Evolutionary conservation across 1,284 basidiomycete genomes (phyloP).

Genomic region (Heterobasidion parviporum): DNA sequence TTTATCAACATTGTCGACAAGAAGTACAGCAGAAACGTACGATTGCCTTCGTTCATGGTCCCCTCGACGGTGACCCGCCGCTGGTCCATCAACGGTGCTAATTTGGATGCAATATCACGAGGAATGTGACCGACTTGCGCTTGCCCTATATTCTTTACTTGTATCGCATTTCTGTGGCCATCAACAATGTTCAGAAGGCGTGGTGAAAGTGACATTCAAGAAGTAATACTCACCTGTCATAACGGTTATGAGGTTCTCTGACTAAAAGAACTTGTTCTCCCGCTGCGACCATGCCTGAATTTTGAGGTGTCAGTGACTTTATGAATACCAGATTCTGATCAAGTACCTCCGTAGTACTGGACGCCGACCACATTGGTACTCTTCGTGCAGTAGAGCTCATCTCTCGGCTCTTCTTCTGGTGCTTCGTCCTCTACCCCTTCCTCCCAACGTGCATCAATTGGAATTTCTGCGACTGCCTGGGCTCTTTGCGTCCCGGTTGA

Average conservation of each 20-base stretch:
- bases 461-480: slow-evolving; percentile 5
- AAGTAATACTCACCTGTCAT: slow-evolving; percentile 45
- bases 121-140: slow-evolving; percentile 78
- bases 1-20: neutral
- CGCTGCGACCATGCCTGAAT: slow-evolving; percentile 62
- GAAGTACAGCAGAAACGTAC: slow-evolving; percentile 29
- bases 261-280: slow-evolving; percentile 73
- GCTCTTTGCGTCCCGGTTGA: neutral
- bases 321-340: neutral
- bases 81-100: slow-evolving; percentile 68
- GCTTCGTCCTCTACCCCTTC: slow-evolving; percentile 33
- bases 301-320: slow-evolving; percentile 1
- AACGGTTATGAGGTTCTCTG: slow-evolving; percentile 61
- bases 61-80: slow-evolving; percentile 64
- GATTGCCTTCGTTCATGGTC: slow-evolving; percentile 63
- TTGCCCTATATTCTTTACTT: slow-evolving; percentile 69
- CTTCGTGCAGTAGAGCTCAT: slow-evolving; percentile 60
- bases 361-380: slow-evolving; percentile 68
- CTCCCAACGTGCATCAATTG: slow-evolving; percentile 24
- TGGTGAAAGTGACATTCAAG: slow-evolving; percentile 3
- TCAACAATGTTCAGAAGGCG: neutral
- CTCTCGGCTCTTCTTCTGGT: slow-evolving; percentile 36
- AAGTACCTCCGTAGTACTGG: slow-evolving; percentile 68
- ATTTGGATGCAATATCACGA: slow-evolving; percentile 44
- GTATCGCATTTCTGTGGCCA: slow-evolving; percentile 56